Evolutionary conservation across 2,329 filamentous ascomycete genomes (phyloP), one percentile per base, ranked within the genome.

Genomic region (Alternaria tenuissima): DNA sequence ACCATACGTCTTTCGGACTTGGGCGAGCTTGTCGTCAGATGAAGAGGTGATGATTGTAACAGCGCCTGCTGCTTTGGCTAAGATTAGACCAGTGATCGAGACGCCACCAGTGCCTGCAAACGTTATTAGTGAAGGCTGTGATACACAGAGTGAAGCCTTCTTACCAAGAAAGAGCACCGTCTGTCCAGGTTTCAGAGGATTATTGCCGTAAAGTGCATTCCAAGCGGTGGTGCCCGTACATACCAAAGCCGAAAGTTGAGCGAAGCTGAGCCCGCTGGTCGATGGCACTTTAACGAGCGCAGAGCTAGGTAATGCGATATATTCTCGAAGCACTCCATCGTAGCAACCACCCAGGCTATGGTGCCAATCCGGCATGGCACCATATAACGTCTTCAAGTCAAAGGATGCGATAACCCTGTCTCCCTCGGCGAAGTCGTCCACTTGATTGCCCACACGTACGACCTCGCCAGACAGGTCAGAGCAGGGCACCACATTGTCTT

Each of bases 21-120:
- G 66, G 6, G 85, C 76, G 64, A 87, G 86, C 3, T 75, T 65
- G 61, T 86, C 82, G 4, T 80, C 83, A 0, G 84, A 85, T 2
- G 83, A 85, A 0, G 83, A 85, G 43, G 84, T 80, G 32, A 84
- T 84, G 2, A 81, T 82, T 65, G 69, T 78, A 0, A 79, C 80
- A 11, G 77, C 82, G 2, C 76, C 74, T 7, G 83, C 84, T 64
- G 82, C 83, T 14, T 81, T 57, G 20, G 54, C 63, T 8, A 63
- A 24, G 7, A 62, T 51, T 3, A 69, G 62, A 8, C 71, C 75
- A 32, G 68, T 69, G 46, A 77, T 65, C 7, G 67, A 76, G 62
- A 76, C 74, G 74, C 83, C 82, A 0, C 78, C 76, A 6, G 77
- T 80, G 9, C 77, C 78, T 69, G 16, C 36, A n/a, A 32, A 38